phyloP scores from a whole-genome alignment of 1,284 basidiomycete species.

The Trametes polyzona region DNA sequence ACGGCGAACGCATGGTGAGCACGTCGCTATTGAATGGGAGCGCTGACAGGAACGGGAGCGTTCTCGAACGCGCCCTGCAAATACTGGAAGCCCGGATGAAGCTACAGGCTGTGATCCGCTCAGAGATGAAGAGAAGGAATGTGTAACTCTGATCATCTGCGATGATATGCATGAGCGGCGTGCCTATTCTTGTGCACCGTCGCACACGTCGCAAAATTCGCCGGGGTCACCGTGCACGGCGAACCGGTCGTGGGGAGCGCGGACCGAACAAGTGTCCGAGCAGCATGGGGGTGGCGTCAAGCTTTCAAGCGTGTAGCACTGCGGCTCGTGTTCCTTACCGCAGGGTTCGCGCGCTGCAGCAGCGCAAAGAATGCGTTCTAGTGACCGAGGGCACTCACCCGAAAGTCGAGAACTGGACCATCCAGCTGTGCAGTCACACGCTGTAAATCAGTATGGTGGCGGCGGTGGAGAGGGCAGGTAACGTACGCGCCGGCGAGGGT shows the following conservation, averaged over 20 bases:
- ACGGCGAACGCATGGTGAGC: not conserved
- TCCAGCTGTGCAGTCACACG: slow-evolving; percentile 15
- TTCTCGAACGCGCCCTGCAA: not conserved
- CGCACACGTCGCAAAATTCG: no score
- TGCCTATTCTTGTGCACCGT: no score
- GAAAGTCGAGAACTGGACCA: slow-evolving; percentile 26
- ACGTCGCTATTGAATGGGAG: not conserved
- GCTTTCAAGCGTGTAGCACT: not conserved
- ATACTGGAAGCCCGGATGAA: no score
- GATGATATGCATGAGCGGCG: no score
- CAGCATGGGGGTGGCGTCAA: not conserved
- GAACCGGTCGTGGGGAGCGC: no score
- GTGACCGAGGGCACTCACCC: slow-evolving; percentile 10
- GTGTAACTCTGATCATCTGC: no score
- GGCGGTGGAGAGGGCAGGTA: not conserved
- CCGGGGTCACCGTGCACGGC: no score
- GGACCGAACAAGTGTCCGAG: not conserved
- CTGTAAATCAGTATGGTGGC: not conserved
- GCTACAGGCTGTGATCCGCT: no score
- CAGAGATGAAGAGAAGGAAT: no score
- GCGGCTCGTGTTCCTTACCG: no score
- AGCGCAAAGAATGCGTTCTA: not conserved
- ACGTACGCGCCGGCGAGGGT: slow-evolving; percentile 27
- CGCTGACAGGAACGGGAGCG: not conserved
- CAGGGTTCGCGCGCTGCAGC: not conserved